These are phyloP conservation scores for Ceratocystis alfenasii DNA, from an alignment of 2,329 filamentous ascomycete genomes.

Conservation along the genomic window DNA sequence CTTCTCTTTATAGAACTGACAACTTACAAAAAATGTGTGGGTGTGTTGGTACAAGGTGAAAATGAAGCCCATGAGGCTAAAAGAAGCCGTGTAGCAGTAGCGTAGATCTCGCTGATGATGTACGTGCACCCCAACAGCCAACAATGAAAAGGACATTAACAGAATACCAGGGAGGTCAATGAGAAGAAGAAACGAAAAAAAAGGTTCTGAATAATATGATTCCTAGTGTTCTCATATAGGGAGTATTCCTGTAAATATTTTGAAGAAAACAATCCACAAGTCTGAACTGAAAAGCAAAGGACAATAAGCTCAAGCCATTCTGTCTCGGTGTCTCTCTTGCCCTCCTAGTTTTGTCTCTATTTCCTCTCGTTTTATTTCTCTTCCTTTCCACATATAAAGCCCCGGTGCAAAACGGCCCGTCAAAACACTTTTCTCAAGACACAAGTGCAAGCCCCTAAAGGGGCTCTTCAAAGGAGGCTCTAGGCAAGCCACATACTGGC, in stretches of 20 bases:
- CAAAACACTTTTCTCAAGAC: neutral
- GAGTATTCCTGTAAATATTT: neutral
- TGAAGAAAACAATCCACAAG: slow-evolving; percentile 3
- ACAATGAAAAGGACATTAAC: neutral
- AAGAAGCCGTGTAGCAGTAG: neutral
- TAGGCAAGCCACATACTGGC: neutral
- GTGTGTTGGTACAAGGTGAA: slow-evolving; percentile 5
- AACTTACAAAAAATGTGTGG: too few species aligned
- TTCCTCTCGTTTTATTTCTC: neutral
- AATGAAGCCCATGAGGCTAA: neutral
- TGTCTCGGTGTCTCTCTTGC: slow-evolving; percentile 10
- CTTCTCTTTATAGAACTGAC: too few species aligned
- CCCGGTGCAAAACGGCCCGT: neutral
- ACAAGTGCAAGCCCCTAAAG: neutral
- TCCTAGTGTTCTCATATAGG: neutral
- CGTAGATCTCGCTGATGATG: slow-evolving; percentile 7
- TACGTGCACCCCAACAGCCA: neutral
- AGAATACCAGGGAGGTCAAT: neutral
- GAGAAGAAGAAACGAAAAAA: slow-evolving; percentile 9
- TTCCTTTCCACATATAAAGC: neutral
- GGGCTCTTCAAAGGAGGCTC: neutral
- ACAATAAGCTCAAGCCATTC: slow-evolving; percentile 1
- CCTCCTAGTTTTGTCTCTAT: neutral
- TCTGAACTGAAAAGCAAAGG: neutral
- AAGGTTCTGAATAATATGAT: neutral